Evolutionary conservation across 495 filamentous ascomycete species (phyloP).

Genomic region (Penicillium pancosmium): DNA sequence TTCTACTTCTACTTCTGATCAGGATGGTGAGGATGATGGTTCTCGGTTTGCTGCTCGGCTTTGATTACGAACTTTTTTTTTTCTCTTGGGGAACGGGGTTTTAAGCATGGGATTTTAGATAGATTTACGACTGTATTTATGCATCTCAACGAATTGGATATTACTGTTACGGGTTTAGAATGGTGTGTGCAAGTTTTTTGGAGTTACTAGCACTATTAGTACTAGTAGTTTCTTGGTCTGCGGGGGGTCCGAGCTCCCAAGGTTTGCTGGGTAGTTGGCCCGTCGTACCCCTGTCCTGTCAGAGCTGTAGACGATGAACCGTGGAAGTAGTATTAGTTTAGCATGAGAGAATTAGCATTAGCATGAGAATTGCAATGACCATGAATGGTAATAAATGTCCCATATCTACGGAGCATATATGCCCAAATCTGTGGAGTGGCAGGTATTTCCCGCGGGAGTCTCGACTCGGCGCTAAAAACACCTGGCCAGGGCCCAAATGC

Average conservation of each 20-base stretch:
- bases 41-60: slow-evolving; percentile 30
- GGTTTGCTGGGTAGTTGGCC: no score
- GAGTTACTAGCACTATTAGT: no score
- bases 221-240: no score
- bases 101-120: slow-evolving; percentile 20
- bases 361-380: no score
- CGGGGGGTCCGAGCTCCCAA: no score
- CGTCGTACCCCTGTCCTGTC: no score
- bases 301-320: no score
- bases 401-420: no score
- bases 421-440: no score
- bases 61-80: slow-evolving; percentile 15
- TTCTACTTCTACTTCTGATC: slow-evolving; percentile 21
- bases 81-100: slow-evolving; percentile 1
- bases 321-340: no score
- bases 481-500: slow-evolving; percentile 16
- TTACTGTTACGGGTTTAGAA: not conserved
- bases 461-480: slow-evolving; percentile 23
- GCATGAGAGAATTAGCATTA: no score
- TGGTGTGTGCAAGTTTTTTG: not conserved
- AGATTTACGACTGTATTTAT: slow-evolving; percentile 25
- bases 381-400: no score
- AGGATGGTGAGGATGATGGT: slow-evolving; percentile 23
- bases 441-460: not conserved
- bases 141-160: slow-evolving; percentile 20